Conservation (phyloP, 371 early-diverging fungal genomes). For the Mucor irregularis region DNA sequence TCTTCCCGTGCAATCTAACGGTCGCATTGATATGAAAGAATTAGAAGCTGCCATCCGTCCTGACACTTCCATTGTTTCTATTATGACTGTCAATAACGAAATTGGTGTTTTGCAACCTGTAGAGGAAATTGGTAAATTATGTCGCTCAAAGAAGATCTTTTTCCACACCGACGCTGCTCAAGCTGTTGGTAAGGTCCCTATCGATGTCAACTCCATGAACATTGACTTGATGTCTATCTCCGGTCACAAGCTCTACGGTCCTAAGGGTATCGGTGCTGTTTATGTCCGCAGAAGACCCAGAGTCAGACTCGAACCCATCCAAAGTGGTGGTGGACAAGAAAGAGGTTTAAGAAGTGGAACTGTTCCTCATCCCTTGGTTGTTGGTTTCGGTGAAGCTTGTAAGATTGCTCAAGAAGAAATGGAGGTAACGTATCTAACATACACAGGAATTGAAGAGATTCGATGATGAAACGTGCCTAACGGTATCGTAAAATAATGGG, state of each 20-base stretch:
- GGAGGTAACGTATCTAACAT: slow-evolving; percentile 60
- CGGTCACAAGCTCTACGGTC: slow-evolving; percentile 99
- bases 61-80: slow-evolving; percentile 92
- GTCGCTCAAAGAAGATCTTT: slow-evolving; percentile 86
- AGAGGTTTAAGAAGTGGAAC: slow-evolving; percentile 98
- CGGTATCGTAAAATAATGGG: slow-evolving; percentile 26
- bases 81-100: slow-evolving; percentile 99
- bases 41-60: slow-evolving; percentile 91
- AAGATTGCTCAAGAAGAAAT: slow-evolving; percentile 87
- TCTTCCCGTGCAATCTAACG: slow-evolving; percentile 89
- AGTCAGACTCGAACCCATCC: slow-evolving; percentile 92
- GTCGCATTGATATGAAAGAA: slow-evolving; percentile 78
- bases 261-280: slow-evolving; percentile 98
- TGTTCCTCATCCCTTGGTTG: slow-evolving; percentile 94
- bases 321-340: slow-evolving; percentile 99
- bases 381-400: slow-evolving; percentile 98
- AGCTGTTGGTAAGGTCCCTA: slow-evolving; percentile 96
- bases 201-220: slow-evolving; percentile 96
- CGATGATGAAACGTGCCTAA: slow-evolving; percentile 35
- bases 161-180: slow-evolving; percentile 99
- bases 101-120: slow-evolving; percentile 99
- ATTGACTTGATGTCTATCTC: slow-evolving; percentile 97
- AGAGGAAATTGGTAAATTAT: slow-evolving; percentile 91
- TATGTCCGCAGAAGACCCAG: slow-evolving; percentile 97
- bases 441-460: slow-evolving; percentile 11